Conservation (phyloP, 2,329 filamentous ascomycete species). For the Esteya vermicola region DNA sequence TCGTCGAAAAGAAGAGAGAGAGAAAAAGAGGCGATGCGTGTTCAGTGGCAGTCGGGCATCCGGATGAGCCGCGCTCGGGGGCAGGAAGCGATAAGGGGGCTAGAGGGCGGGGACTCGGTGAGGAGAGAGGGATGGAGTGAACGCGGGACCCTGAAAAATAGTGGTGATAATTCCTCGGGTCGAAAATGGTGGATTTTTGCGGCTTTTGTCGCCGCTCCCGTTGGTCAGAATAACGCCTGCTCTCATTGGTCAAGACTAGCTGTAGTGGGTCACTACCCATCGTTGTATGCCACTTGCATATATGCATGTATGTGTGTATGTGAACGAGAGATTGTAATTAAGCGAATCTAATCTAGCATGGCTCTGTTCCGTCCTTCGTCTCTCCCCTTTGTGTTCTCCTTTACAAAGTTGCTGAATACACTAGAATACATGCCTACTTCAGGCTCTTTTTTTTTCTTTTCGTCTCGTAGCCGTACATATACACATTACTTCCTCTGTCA, state of each 20-base stretch:
- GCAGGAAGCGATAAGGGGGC: background rate
- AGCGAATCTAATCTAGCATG: no score
- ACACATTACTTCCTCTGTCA: constrained; percentile 2
- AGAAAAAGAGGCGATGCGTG: background rate
- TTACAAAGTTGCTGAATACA: background rate
- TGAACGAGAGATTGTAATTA: background rate
- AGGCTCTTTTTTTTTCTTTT: background rate
- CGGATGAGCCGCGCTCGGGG: background rate
- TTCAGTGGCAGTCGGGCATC: background rate
- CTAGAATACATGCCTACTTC: background rate
- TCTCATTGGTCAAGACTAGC: constrained; percentile 7
- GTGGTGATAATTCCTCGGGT: constrained; percentile 11
- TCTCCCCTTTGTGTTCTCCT: no score
- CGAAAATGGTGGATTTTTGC: constrained; percentile 8
- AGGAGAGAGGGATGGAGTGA: constrained; percentile 1
- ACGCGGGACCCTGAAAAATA: constrained; percentile 4
- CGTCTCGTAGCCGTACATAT: background rate
- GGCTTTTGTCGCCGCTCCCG: constrained; percentile 10
- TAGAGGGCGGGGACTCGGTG: constrained; percentile 1
- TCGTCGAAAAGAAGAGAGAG: background rate
- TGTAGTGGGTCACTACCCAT: constrained; percentile 2
- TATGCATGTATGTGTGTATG: background rate
- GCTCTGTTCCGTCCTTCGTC: no score
- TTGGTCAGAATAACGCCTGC: constrained; percentile 10
- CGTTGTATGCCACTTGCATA: background rate